Percentiles rank a stretch among this genome's conserved stretches.
These are phyloP conservation scores for Cryptosporidium canis DNA, from an alignment of 169 alveolate genomes.

Conservation along the genomic window DNA sequence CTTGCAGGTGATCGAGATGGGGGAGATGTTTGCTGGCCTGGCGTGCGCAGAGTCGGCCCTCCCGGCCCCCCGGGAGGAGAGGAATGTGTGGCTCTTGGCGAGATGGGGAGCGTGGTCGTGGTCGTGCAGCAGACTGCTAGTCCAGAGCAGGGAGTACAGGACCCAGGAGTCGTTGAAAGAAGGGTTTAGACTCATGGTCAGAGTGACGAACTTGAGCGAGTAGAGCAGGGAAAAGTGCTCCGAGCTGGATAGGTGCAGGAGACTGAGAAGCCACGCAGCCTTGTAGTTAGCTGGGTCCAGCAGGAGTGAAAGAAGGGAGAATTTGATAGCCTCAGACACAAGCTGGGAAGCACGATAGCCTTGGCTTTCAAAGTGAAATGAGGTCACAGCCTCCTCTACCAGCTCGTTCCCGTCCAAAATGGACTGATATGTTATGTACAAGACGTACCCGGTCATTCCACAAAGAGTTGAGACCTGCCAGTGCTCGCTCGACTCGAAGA, in stretches of 20 bases:
- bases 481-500: not conserved
- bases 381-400: constrained; percentile 5
- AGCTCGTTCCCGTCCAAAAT: not conserved
- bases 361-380: not conserved
- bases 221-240: not conserved
- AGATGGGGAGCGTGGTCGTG: not conserved
- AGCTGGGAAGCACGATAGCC: not conserved
- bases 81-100: not conserved
- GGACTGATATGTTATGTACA: constrained; percentile 9
- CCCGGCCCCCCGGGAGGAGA: not conserved
- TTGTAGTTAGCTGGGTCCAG: constrained; percentile 43
- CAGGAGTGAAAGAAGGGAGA: constrained; percentile 3
- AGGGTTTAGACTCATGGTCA: constrained; percentile 17
- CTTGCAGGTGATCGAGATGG: not conserved
- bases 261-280: constrained; percentile 24
- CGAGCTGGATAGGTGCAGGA: constrained; percentile 8
- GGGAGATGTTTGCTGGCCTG: not conserved
- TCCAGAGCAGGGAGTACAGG: constrained; percentile 21
- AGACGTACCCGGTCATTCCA: constrained; percentile 1
- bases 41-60: not conserved
- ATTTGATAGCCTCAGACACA: constrained; percentile 9
- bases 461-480: constrained; percentile 61
- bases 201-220: not conserved
- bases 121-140: not conserved
- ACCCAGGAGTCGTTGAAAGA: constrained; percentile 59